Conservation (phyloP, 257 asterid species). For the Solanum habrochaites region DNA sequence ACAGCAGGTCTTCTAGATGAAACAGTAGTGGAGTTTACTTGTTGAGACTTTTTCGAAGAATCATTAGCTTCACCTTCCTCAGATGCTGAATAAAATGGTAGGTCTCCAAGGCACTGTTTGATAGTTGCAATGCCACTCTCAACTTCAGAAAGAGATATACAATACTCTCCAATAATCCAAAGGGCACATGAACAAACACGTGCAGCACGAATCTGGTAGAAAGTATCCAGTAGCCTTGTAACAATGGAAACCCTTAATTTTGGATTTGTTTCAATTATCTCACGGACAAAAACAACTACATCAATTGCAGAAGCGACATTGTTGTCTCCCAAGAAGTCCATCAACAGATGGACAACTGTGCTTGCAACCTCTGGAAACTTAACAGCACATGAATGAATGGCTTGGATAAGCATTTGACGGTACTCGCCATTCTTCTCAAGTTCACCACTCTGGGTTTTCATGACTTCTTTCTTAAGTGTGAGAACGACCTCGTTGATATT, state of each 20-base stretch:
- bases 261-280: conserved; percentile 88
- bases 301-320: conserved; percentile 88
- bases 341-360: conserved; percentile 86
- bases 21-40: conserved; percentile 57
- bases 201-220: conserved; percentile 88
- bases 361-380: conserved; percentile 96
- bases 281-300: conserved; percentile 77
- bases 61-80: conserved; percentile 75
- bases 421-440: conserved; percentile 90
- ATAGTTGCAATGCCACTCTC: conserved; percentile 78
- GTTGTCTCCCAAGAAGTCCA: conserved; percentile 98
- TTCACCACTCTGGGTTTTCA: conserved; percentile 90
- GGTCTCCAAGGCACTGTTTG: conserved; percentile 90
- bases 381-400: conserved; percentile 90
- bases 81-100: conserved; percentile 68
- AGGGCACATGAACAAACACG: conserved; percentile 91
- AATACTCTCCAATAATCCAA: conserved; percentile 94
- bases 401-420: conserved; percentile 95
- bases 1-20: conserved; percentile 92
- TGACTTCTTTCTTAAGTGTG: conserved; percentile 84
- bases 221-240: conserved; percentile 78
- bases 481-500: conserved; percentile 88
- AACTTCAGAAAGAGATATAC: conserved; percentile 78
- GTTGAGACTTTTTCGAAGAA: conserved; percentile 67
- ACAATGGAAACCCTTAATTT: conserved; percentile 81